A percentile compares a stretch with the other conserved stretches of the same genome.
phyloP scores from a whole-genome alignment of 2,329 filamentous ascomycete species.

The Pseudogymnoascus sp. region DNA sequence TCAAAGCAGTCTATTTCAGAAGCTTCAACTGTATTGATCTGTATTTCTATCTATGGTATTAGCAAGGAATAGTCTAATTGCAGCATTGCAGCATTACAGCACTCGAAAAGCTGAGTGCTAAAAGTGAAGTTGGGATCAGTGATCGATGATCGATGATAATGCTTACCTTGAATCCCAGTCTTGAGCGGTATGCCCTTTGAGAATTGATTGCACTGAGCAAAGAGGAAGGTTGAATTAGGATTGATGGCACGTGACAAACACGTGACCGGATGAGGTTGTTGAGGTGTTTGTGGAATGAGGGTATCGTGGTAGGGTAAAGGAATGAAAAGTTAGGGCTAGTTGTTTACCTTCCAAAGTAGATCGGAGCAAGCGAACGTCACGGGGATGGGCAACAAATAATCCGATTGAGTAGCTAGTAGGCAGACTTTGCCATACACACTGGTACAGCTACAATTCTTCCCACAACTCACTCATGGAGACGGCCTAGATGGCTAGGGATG shows the following conservation, averaged over 20 bases:
- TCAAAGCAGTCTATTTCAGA: not conserved
- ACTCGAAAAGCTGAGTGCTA: not conserved
- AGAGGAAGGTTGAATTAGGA: not conserved
- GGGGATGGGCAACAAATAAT: not conserved
- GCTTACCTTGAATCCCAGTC: conserved; percentile 2
- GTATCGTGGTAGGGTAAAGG: not conserved
- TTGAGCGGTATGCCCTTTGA: not conserved
- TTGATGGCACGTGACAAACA: conserved; percentile 3
- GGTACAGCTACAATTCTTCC: not conserved
- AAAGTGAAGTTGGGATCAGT: not conserved
- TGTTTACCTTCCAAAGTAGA: not conserved
- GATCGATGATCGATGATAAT: not conserved
- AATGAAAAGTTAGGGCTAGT: not conserved
- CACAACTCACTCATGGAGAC: not conserved
- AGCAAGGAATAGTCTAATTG: not conserved
- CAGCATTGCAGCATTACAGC: not conserved
- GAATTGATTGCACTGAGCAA: not conserved
- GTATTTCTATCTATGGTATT: conserved; percentile 3
- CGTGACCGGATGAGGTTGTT: not conserved
- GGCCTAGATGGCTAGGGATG: not conserved
- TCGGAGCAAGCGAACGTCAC: not conserved
- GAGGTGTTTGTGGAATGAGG: not conserved
- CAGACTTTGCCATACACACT: not conserved
- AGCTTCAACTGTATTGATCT: not conserved
- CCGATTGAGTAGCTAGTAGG: not conserved